Evolutionary conservation across 2,329 filamentous ascomycete species (phyloP), one percentile per base, ranked within the genome.

Genomic region (Penicillium sp.): DNA sequence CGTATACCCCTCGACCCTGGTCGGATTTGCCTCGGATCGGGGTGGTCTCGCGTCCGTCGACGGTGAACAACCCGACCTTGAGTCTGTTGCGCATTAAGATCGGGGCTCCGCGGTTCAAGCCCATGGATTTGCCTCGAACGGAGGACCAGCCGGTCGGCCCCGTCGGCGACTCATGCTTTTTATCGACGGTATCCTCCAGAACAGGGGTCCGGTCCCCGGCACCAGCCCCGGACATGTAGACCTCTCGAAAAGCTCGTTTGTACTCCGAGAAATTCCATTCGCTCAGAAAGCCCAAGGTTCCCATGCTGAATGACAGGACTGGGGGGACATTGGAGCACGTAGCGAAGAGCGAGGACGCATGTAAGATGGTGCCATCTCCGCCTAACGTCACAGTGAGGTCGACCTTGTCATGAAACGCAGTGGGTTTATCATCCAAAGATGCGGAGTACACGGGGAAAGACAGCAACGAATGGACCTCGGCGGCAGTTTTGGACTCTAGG

Each of bases 251-350:
- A 0, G 93, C 93, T 33, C 87, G 79, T 68, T 95, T 95, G 70
- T 94, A 87, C 57, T 97, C 90, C 5, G 76, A 75, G 62, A 97
- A 97, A 57, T 93, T 94, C 90, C 91, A 98, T 67, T 97, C 91
- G 11, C 91, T 90, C 6, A 98, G 71, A 53, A 98, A 98, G 0
- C 93, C 93, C 1, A 98, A 72, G 0, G 91, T 94, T 4, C 93
- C 93, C 87, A 98, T 96, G 62, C 89, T 94, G 61, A 98, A 98
- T 1, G 87, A 89, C 6, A 98, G 73, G 21, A 98, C 86, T 0
- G 93, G 93, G 0, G 93, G 93, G 0, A 98, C 91, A 29, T 81
- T 81, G 2, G 78, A 75, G 30, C 86, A 82, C 25, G 87, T 84
- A 43, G 88, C 88, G 69, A 94, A 97, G 4, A 96, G 76, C 38